Evolutionary conservation across 495 filamentous ascomycete genomes (phyloP), one percentile per base, ranked within the genome.

Genomic region (Neurospora sp.): DNA sequence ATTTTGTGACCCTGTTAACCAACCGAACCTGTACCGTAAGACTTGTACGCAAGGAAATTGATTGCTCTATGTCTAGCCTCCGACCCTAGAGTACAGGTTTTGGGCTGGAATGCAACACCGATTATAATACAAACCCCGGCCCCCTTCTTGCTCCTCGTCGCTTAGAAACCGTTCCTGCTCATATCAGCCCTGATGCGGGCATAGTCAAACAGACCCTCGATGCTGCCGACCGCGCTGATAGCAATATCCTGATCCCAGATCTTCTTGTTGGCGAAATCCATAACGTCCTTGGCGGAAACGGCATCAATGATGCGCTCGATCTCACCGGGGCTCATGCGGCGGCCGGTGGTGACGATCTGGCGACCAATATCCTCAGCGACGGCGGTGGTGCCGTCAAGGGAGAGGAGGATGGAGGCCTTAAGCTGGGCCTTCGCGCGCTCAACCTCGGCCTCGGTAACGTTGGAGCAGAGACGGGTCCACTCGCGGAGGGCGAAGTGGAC

Each of bases 381-480:
- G 74, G 95, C 93, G 45, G 95, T 97, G 77, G 96, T 98, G 81
- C 93, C 96, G 85, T 99, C 96, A 40, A 99, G 93, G 40, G 93
- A 94, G 75, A 99, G 90, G 71, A 99, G 91, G 76, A 98, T 93
- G 40, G 96, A 97, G 69, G 96, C 96, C 89, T 99, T 99, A 75
- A 99, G 91, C 86, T 99, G 96, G 71, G 96, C 92, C 89, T 99
- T 99, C 81, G 96, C 96, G 73, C 96, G 95, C 90, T 99, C 96
- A 72, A 93, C 91, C 85, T 99, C 96, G 73, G 95, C 88, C 78
- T 92, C 88, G 78, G 88, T 90, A 78, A 99, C 96, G 82, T 87
- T 89, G 86, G 88, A 89, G 70, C 92, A 93, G 69, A 99, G 89
- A 69, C 96, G 93, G 71, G 93, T 91, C 96, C 96, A 99, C 86